phyloP scores from a whole-genome alignment of 1,284 basidiomycete genomes.

The Fomes fomentarius region DNA sequence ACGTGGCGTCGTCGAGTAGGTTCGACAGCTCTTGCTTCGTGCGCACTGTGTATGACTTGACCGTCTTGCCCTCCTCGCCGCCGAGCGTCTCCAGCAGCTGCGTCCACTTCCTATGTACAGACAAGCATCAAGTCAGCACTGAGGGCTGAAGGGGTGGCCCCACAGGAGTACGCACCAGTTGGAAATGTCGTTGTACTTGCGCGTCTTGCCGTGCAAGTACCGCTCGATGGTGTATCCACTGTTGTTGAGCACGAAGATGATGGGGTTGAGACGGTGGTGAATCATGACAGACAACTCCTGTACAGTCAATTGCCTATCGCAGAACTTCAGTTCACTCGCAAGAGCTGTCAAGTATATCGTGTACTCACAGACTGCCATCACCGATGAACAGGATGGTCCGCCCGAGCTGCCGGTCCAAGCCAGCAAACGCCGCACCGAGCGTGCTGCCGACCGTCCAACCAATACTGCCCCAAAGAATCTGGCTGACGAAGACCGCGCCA shows the following conservation, averaged over 20 bases:
- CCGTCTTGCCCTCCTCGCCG: slow-evolving; percentile 53
- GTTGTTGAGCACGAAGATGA: slow-evolving; percentile 89
- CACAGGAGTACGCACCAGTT: slow-evolving; percentile 50
- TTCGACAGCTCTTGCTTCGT: slow-evolving; percentile 66
- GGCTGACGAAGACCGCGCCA: slow-evolving; percentile 66
- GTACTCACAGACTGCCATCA: slow-evolving; percentile 71
- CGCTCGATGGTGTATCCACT: slow-evolving; percentile 90
- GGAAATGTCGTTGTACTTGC: slow-evolving; percentile 74
- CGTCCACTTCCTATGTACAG: slow-evolving; percentile 52
- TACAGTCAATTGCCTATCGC: slow-evolving; percentile 65
- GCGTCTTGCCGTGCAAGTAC: slow-evolving; percentile 67
- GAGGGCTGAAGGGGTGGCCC: background rate
- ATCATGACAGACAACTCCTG: slow-evolving; percentile 85
- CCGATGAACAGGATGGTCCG: slow-evolving; percentile 88
- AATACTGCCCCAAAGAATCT: slow-evolving; percentile 87
- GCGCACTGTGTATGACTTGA: slow-evolving; percentile 68
- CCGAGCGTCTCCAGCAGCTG: slow-evolving; percentile 62
- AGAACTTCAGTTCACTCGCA: background rate
- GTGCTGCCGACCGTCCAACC: slow-evolving; percentile 83
- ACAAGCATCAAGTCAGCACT: background rate
- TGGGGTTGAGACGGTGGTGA: slow-evolving; percentile 67
- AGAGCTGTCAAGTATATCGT: background rate
- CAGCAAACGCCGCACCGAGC: slow-evolving; percentile 81
- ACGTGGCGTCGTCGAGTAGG: slow-evolving; percentile 61
- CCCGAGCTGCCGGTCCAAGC: slow-evolving; percentile 61